phyloP scores from a whole-genome alignment of 768 basidiomycete species.

The Rhodotorula sphaerocarpa region DNA sequence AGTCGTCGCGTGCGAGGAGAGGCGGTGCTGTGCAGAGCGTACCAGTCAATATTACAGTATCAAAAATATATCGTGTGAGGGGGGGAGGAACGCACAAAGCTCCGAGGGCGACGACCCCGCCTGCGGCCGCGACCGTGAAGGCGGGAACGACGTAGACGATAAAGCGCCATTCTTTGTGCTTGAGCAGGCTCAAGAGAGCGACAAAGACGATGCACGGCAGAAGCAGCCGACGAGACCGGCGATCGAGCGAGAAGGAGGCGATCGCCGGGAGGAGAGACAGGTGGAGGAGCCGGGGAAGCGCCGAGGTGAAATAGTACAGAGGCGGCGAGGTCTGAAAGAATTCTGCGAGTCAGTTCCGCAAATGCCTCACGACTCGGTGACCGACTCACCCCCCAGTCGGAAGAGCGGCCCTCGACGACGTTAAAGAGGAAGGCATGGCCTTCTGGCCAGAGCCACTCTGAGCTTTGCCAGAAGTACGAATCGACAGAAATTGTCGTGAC shows the following conservation, averaged over 20 bases:
- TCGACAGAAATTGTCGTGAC: slow-evolving; percentile 62
- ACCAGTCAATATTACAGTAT: slow-evolving; percentile 9
- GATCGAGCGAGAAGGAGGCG: slow-evolving; percentile 51
- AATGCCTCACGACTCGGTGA: neutral
- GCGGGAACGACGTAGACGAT: slow-evolving; percentile 75
- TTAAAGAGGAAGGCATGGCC: slow-evolving; percentile 72
- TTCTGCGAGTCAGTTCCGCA: too few species aligned
- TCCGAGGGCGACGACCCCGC: slow-evolving; percentile 47
- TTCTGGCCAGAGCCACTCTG: slow-evolving; percentile 73
- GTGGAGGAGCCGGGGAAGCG: slow-evolving; percentile 71
- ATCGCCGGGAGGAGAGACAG: slow-evolving; percentile 56
- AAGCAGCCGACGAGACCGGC: slow-evolving; percentile 51
- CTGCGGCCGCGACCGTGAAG: slow-evolving; percentile 69
- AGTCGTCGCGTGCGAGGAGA: slow-evolving; percentile 12
- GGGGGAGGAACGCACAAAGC: slow-evolving; percentile 54
- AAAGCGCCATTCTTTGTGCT: slow-evolving; percentile 98
- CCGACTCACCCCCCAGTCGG: slow-evolving; percentile 79
- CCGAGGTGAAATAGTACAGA: slow-evolving; percentile 57
- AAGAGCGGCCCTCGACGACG: slow-evolving; percentile 71
- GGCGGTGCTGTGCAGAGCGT: slow-evolving; percentile 5
- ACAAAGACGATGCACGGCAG: slow-evolving; percentile 54
- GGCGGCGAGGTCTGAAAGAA: slow-evolving; percentile 59
- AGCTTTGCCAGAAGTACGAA: slow-evolving; percentile 67
- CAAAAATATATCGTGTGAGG: neutral
- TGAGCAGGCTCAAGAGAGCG: slow-evolving; percentile 60